phyloP scores from a whole-genome alignment of 2,329 filamentous ascomycete genomes.

The Phialophora verrucosa region DNA sequence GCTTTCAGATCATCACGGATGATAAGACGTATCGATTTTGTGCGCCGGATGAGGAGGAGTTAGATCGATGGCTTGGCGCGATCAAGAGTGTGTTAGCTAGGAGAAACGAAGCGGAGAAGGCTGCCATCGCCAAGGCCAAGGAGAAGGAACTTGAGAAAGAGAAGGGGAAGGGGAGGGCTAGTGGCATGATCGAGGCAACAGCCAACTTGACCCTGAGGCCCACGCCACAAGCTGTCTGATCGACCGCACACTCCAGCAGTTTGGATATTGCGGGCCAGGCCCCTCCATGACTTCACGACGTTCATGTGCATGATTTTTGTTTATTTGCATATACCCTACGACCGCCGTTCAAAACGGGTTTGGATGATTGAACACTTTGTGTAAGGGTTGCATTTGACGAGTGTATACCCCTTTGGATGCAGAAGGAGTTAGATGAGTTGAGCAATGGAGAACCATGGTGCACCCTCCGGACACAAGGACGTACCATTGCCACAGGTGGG shows the following conservation, averaged over 20 bases:
- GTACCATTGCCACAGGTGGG: not conserved
- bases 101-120: constrained; percentile 30
- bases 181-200: constrained; percentile 16
- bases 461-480: not conserved
- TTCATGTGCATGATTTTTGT: constrained; percentile 6
- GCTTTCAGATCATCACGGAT: constrained; percentile 91
- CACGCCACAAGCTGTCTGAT: constrained; percentile 9
- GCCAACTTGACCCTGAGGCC: constrained; percentile 19
- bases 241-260: not conserved
- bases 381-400: not conserved
- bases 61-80: constrained; percentile 84
- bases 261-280: not conserved
- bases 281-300: not conserved
- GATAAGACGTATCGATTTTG: constrained; percentile 83
- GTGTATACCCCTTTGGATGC: not conserved
- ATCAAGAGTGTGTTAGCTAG: constrained; percentile 71
- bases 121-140: constrained; percentile 17
- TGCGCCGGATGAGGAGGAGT: constrained; percentile 76
- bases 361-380: not conserved
- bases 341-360: not conserved
- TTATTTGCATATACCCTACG: not conserved
- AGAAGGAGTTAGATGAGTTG: not conserved
- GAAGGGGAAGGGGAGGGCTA: constrained; percentile 18
- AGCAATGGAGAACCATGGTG: not conserved
- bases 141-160: constrained; percentile 10